Evolutionary conservation across 2,329 filamentous ascomycete species (phyloP), one percentile per base, ranked within the genome.

Genomic region (Tothia fuscella): DNA sequence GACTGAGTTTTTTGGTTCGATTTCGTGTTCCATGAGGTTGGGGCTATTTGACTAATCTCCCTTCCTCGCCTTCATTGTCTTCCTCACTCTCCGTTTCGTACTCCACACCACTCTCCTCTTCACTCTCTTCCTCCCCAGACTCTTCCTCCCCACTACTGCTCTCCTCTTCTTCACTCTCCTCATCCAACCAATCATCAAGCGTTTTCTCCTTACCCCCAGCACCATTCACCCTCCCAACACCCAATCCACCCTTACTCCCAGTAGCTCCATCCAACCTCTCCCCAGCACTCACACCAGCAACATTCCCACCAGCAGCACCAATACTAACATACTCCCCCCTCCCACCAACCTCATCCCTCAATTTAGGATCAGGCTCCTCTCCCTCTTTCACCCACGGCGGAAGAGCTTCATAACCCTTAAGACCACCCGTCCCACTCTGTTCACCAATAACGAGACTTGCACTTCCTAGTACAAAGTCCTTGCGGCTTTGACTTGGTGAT

Each of bases 361-460:
- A 65, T 36, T 67, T 71, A 1, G 80, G 67, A 57, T 93, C 80
- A 0, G 91, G 91, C 58, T 96, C 87, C 14, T 76, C 61, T 2
- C 87, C 89, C 4, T 75, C 71, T 50, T 74, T 66, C 1, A 96
- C 87, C 91, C 91, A 96, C 19, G 81, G 74, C 0, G 91, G 88
- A 16, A 98, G 61, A 14, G 74, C 58, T 50, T 83, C 77, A 52
- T 95, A 95, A 3, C 88, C 89, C 35, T 70, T 71, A 7, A 95
- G 64, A 0, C 83, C 82, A 4, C 88, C 89, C 35, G 70, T 71
- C 7, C 95, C 64, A 0, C 83, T 82, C 5, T 83, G 82, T 1
- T 79, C 78, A 1, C 84, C 87, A 9, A 96, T 67, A 0, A 95
- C 82, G 1, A 96, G 72, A 13, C 86, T 89, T 1, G 89, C 77